phyloP scores from a whole-genome alignment of 768 basidiomycete species.

The Melanogaster broomeanus region DNA sequence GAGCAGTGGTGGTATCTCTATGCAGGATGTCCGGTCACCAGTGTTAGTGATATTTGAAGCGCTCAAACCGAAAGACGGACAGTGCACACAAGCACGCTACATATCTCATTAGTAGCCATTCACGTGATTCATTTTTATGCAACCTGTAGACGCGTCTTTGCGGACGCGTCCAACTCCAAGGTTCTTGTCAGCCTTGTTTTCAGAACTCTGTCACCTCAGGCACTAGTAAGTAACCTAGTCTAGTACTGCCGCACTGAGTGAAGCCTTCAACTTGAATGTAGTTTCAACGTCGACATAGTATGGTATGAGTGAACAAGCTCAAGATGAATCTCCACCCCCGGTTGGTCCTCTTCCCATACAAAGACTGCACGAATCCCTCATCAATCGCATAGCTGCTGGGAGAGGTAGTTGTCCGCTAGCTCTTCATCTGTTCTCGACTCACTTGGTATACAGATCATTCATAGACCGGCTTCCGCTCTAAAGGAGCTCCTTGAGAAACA shows the following conservation, averaged over 20 bases:
- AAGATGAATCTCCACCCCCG: constrained; percentile 17
- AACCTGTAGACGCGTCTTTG: no score
- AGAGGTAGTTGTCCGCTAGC: constrained; percentile 44
- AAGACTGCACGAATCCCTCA: constrained; percentile 77
- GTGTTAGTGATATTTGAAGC: neutral
- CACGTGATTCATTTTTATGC: no score
- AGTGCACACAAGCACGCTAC: no score
- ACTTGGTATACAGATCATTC: constrained; percentile 64
- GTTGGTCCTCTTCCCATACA: constrained; percentile 65
- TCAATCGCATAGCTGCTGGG: constrained; percentile 91
- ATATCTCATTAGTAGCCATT: no score
- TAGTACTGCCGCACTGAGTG: no score
- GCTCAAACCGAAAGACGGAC: no score
- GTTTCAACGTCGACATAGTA: neutral
- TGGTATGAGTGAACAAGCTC: constrained; percentile 18
- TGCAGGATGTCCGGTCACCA: neutral
- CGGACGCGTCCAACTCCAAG: no score
- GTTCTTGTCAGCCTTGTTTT: no score
- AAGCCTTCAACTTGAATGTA: neutral
- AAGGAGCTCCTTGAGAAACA: constrained; percentile 96
- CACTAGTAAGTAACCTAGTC: no score
- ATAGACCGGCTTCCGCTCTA: constrained; percentile 89
- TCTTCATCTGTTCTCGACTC: neutral
- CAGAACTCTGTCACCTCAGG: no score
- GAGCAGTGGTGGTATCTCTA: constrained; percentile 1